Conservation (phyloP, 108 stramenopile species). For the Conticribra weissflogii region DNA sequence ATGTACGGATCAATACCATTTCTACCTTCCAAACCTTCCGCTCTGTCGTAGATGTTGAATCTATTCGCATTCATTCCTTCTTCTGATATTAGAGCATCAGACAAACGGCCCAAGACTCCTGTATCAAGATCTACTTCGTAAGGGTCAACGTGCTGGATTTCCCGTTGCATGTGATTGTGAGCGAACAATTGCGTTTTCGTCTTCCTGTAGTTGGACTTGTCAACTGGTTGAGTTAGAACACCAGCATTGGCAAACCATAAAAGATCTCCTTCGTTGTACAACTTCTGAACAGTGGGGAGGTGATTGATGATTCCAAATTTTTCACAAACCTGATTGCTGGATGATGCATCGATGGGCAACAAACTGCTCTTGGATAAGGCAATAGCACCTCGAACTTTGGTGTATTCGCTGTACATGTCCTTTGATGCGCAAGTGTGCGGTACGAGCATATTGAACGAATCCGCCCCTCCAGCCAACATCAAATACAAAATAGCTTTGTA, state of each 20-base stretch:
- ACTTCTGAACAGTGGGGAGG: conserved; percentile 34
- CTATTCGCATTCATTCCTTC: conserved; percentile 30
- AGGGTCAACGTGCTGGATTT: conserved; percentile 40
- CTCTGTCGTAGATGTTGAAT: conserved; percentile 32
- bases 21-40: conserved; percentile 22
- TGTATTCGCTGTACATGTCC: conserved; percentile 43
- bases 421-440: conserved; percentile 43
- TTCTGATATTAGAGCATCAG: conserved; percentile 24
- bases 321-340: conserved; percentile 57
- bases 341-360: conserved; percentile 30
- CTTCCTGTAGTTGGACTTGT: conserved; percentile 34
- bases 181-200: conserved; percentile 57
- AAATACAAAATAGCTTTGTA: conserved; percentile 66
- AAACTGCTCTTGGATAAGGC: conserved; percentile 29
- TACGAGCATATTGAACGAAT: conserved; percentile 58
- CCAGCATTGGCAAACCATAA: conserved; percentile 76
- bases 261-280: conserved; percentile 69
- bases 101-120: conserved; percentile 48
- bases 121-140: conserved; percentile 38
- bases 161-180: conserved; percentile 50
- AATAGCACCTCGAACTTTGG: conserved; percentile 32
- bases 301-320: conserved; percentile 59
- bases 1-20: conserved; percentile 31
- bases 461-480: conserved; percentile 56
- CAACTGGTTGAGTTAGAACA: conserved; percentile 50